Percentiles rank a stretch among this genome's conserved stretches.
These are phyloP conservation scores for Leishmania gerbilli DNA, from an alignment of 208 protist species.

Conservation along the genomic window DNA sequence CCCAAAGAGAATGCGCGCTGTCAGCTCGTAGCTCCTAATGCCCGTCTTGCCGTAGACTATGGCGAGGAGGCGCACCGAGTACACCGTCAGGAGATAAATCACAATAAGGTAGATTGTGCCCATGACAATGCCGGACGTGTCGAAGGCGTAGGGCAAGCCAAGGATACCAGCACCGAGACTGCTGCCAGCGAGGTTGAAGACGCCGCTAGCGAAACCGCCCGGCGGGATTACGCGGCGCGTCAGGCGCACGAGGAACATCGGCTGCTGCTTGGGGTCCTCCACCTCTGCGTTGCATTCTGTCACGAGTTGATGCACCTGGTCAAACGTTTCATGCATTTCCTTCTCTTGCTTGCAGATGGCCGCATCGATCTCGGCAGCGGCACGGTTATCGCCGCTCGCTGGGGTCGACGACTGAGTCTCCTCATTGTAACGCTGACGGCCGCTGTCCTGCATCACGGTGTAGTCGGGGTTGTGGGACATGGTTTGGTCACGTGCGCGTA, in stretches of 20 bases:
- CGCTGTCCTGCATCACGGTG: neutral
- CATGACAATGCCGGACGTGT: constrained; percentile 57
- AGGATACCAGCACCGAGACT: constrained; percentile 77
- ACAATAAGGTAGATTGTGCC: constrained; percentile 64
- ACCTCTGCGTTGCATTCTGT: neutral
- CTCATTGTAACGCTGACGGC: neutral
- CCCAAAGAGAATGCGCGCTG: constrained; percentile 55
- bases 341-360: neutral
- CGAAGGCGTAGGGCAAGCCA: constrained; percentile 62
- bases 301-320: constrained; percentile 9
- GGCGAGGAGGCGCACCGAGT: constrained; percentile 62
- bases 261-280: neutral
- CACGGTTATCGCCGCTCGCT: neutral
- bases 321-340: constrained; percentile 11
- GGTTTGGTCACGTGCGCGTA: neutral
- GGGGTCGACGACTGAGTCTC: neutral
- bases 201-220: constrained; percentile 48
- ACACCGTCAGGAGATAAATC: constrained; percentile 70
- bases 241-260: neutral
- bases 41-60: constrained; percentile 50
- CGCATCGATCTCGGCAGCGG: constrained; percentile 4
- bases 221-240: constrained; percentile 36
- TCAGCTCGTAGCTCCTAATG: constrained; percentile 66
- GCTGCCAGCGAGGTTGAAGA: constrained; percentile 73
- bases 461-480: neutral